phyloP scores from a whole-genome alignment of 2,329 filamentous ascomycete genomes.

The Cercospora berteroae region DNA sequence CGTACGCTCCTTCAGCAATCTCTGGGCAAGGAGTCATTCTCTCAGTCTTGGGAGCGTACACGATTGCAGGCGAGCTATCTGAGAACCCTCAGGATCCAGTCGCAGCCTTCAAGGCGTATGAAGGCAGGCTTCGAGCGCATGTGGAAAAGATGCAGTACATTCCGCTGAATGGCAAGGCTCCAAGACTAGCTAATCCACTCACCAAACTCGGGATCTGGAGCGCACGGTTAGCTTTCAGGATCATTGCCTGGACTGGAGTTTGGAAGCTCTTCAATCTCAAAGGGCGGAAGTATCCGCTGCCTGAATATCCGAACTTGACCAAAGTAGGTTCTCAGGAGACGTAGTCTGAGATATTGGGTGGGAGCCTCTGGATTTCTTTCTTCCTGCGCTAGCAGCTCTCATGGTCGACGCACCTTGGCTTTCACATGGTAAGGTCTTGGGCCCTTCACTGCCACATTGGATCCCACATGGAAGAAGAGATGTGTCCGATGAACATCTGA shows the following conservation, averaged over 20 bases:
- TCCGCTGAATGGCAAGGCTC: slow-evolving; percentile 27
- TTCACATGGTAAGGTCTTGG: not conserved
- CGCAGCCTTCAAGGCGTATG: slow-evolving; percentile 25
- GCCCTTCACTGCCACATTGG: not conserved
- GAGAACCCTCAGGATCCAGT: slow-evolving; percentile 15
- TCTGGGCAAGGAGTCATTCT: slow-evolving; percentile 34
- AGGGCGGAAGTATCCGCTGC: not conserved
- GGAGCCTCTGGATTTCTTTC: no score
- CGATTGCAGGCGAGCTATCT: slow-evolving; percentile 40
- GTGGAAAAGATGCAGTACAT: slow-evolving; percentile 29
- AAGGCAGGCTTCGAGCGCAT: slow-evolving; percentile 20
- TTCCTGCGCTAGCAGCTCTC: not conserved
- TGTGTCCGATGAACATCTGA: not conserved
- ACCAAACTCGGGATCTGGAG: slow-evolving; percentile 14
- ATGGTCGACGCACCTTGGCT: not conserved
- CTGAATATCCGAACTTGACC: slow-evolving; percentile 14
- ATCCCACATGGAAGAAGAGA: not conserved
- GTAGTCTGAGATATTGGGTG: not conserved
- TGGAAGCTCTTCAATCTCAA: slow-evolving; percentile 13
- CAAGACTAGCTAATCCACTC: slow-evolving; percentile 22
- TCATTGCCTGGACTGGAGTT: slow-evolving; percentile 13
- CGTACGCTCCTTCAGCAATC: slow-evolving; percentile 38
- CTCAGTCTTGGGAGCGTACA: slow-evolving; percentile 41
- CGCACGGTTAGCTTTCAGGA: slow-evolving; percentile 2
- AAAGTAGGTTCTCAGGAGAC: not conserved